Evolutionary conservation across 2,329 filamentous ascomycete genomes (phyloP).

Genomic region (Diplodia corticola): DNA sequence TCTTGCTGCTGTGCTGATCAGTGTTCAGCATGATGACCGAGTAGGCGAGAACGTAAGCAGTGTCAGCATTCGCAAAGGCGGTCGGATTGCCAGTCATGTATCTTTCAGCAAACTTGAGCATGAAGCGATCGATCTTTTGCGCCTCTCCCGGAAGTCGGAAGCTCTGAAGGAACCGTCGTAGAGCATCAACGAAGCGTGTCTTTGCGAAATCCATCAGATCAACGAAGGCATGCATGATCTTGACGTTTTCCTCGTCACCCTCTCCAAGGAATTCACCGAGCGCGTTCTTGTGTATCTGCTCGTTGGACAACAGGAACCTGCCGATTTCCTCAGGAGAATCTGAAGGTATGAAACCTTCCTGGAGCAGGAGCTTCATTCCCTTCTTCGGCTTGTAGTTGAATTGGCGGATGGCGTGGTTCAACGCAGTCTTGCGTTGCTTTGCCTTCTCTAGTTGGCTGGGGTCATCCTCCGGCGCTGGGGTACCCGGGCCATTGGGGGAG

Average conservation of each 20-base stretch:
- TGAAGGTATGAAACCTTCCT: conserved; percentile 83
- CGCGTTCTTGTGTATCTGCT: conserved; percentile 84
- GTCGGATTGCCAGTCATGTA: conserved; percentile 95
- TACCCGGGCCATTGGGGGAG: conserved; percentile 13
- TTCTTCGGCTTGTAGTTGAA: conserved; percentile 99
- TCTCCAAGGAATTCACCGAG: conserved; percentile 95
- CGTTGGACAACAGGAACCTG: conserved; percentile 75
- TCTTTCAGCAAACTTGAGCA: conserved; percentile 97
- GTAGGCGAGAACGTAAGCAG: conserved; percentile 92
- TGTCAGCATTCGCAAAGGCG: conserved; percentile 96
- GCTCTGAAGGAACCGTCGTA: conserved; percentile 88
- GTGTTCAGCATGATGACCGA: conserved; percentile 97
- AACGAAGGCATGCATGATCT: conserved; percentile 98
- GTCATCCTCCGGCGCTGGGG: conserved; percentile 70
- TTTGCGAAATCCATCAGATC: conserved; percentile 92
- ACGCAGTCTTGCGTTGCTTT: conserved; percentile 88
- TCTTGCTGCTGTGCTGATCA: conserved; percentile 87
- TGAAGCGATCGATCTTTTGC: conserved; percentile 98
- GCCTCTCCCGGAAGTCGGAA: conserved; percentile 95
- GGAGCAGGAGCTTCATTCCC: conserved; percentile 79
- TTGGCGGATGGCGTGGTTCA: conserved; percentile 82
- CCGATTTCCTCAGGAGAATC: conserved; percentile 81
- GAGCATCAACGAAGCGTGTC: conserved; percentile 86
- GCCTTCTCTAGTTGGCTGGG: conserved; percentile 92
- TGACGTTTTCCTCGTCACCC: conserved; percentile 88